These are phyloP conservation scores for Sugiyamaella castrensis DNA, from an alignment of 1,139 yeast species.

Conservation along the genomic window DNA sequence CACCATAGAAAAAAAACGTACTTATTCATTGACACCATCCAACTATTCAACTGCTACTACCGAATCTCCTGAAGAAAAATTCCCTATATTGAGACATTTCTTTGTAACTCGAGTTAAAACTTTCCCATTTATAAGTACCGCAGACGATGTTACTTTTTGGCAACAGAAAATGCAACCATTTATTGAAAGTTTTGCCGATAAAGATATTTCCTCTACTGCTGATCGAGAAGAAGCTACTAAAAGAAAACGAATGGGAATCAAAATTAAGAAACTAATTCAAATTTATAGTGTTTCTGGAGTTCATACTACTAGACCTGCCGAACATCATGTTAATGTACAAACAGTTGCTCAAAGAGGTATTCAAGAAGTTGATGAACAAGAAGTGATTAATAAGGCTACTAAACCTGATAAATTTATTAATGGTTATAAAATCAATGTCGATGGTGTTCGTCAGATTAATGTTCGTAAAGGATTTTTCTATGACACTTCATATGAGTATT, in stretches of 20 bases:
- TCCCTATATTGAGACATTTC: conserved; percentile 68
- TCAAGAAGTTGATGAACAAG: conserved; percentile 43
- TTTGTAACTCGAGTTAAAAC: conserved; percentile 58
- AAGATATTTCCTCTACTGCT: conserved; percentile 65
- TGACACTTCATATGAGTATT: conserved; percentile 32
- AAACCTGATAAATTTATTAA: conserved; percentile 50
- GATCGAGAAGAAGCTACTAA: conserved; percentile 74
- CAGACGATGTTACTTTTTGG: conserved; percentile 66
- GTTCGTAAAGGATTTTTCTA: conserved; percentile 34
- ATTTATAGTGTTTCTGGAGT: conserved; percentile 74
- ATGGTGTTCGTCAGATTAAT: conserved; percentile 50
- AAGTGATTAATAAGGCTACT: conserved; percentile 39
- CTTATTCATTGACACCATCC: neutral
- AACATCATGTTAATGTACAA: conserved; percentile 46
- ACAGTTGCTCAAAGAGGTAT: conserved; percentile 55
- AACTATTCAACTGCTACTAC: neutral
- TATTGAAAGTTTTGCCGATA: conserved; percentile 68
- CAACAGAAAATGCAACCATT: conserved; percentile 72
- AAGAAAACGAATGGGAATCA: conserved; percentile 59
- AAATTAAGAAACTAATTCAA: conserved; percentile 58
- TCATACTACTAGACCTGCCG: conserved; percentile 56
- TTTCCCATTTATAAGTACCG: conserved; percentile 68
- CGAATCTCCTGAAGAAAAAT: conserved; percentile 30
- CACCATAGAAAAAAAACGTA: neutral
- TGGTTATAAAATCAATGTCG: conserved; percentile 60